Conservation (phyloP, 2,329 filamentous ascomycete genomes). For the Aspergillaceae sp. region DNA sequence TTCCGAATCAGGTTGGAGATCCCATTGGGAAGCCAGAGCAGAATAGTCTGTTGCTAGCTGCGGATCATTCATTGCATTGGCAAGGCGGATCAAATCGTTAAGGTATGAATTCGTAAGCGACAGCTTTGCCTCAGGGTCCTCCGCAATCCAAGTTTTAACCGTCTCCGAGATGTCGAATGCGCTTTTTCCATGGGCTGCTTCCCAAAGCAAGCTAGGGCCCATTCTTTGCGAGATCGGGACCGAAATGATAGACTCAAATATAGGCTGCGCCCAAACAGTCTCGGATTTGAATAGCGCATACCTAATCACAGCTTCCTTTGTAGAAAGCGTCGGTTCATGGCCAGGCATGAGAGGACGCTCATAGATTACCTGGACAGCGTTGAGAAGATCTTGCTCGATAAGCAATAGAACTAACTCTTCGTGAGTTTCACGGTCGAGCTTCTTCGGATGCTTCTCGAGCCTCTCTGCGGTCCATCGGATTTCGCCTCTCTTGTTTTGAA, state of each 20-base stretch:
- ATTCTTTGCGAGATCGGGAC: conserved; percentile 50
- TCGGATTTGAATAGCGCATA: conserved; percentile 55
- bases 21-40: conserved; percentile 55
- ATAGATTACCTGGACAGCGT: conserved; percentile 62
- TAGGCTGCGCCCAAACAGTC: conserved; percentile 52
- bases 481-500: conserved; percentile 48
- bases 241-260: conserved; percentile 46
- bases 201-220: conserved; percentile 69
- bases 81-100: conserved; percentile 65
- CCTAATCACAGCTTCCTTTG: conserved; percentile 49
- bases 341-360: conserved; percentile 42
- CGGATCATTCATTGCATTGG: conserved; percentile 60
- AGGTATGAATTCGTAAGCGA: conserved; percentile 62
- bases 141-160: conserved; percentile 56
- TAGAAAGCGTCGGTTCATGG: conserved; percentile 33
- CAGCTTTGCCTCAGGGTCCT: conserved; percentile 35
- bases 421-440: conserved; percentile 35
- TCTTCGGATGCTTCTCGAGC: conserved; percentile 46
- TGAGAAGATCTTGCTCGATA: conserved; percentile 47
- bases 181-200: conserved; percentile 61
- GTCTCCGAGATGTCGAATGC: conserved; percentile 65
- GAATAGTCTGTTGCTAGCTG: conserved; percentile 68
- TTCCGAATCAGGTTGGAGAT: conserved; percentile 56
- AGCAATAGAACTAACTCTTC: conserved; percentile 55
- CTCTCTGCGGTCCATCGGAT: conserved; percentile 50